A percentile compares a stretch with the other conserved stretches of the same genome.
Evolutionary conservation across 805 yeast genomes (phyloP).

Genomic region (Candida sakaeoensis): DNA sequence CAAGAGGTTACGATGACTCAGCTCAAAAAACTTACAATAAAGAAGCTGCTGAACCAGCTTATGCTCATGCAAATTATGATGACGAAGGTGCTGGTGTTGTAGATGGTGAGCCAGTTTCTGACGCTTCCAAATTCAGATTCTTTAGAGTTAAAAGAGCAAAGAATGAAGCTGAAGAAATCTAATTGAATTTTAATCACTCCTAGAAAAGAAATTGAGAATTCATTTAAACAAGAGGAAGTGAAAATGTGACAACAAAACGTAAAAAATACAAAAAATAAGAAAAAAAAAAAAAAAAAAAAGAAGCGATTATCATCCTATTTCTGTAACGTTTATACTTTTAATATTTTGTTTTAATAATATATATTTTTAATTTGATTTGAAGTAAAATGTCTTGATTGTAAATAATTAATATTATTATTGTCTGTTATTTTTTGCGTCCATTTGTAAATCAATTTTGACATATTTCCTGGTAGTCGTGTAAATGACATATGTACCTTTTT

Average conservation of each 20-base stretch:
- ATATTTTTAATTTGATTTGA: neutral
- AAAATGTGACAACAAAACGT: too few relatives aligned
- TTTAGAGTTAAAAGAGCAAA: slow-evolving; percentile 11
- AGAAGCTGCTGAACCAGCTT: slow-evolving; percentile 1
- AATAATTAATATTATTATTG: too few relatives aligned
- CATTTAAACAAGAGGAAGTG: too few relatives aligned
- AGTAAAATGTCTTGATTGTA: too few relatives aligned
- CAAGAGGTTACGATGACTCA: neutral
- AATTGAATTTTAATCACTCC: neutral
- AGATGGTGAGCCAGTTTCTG: slow-evolving; percentile 6
- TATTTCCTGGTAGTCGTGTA: neutral
- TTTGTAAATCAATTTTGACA: neutral
- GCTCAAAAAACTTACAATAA: slow-evolving; percentile 1
- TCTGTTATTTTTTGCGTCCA: neutral
- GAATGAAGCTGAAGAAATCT: slow-evolving; percentile 7
- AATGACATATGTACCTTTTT: neutral
- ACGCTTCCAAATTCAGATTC: slow-evolving; percentile 10
- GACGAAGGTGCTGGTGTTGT: slow-evolving; percentile 4
- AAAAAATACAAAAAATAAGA: neutral
- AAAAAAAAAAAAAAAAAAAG: neutral
- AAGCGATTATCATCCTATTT: neutral
- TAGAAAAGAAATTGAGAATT: too few relatives aligned
- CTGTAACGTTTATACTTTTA: slow-evolving; percentile 1
- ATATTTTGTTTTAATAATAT: neutral
- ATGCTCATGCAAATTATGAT: slow-evolving; percentile 4